These are phyloP conservation scores for Acer negundo DNA, from an alignment of 345 rosid species.

Conservation along the genomic window DNA sequence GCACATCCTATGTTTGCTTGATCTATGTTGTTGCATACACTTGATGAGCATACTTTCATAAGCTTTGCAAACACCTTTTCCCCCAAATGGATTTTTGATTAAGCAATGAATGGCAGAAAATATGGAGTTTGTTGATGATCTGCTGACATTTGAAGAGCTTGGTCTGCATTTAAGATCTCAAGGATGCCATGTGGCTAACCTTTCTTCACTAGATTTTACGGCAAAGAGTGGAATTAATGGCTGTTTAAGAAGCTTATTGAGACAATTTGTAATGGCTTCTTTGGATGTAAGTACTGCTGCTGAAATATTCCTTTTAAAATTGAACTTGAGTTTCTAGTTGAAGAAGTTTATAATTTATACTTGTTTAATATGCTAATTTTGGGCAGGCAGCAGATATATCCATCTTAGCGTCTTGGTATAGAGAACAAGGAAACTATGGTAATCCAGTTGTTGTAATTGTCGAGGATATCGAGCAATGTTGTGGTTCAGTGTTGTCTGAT, in stretches of 20 bases:
- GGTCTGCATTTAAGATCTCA: conserved; percentile 64
- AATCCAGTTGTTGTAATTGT: conserved; percentile 68
- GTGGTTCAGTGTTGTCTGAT: conserved; percentile 74
- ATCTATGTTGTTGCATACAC: not conserved
- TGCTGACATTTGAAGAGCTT: conserved; percentile 76
- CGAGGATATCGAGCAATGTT: conserved; percentile 81
- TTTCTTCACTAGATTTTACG: conserved; percentile 76
- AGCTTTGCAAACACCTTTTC: not conserved
- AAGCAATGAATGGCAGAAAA: conserved; percentile 59
- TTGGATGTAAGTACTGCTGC: conserved; percentile 63
- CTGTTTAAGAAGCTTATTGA: conserved; percentile 76
- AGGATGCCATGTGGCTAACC: conserved; percentile 89
- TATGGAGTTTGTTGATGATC: conserved; percentile 94
- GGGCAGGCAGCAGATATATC: conserved; percentile 76
- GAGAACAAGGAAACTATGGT: conserved; percentile 45
- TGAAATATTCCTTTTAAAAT: conserved; percentile 8
- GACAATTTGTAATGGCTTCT: conserved; percentile 65
- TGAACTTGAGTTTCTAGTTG: not conserved
- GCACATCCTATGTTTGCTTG: too few species aligned
- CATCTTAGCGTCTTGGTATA: conserved; percentile 82
- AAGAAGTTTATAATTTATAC: conserved; percentile 13
- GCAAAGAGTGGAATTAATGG: conserved; percentile 77
- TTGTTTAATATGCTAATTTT: conserved; percentile 27
- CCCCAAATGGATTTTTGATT: conserved; percentile 14
- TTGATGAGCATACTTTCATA: too few species aligned